Base-by-base conservation (phyloP, 2,329 filamentous ascomycete genomes). In the Emmonsiellopsis sp. region DNA sequence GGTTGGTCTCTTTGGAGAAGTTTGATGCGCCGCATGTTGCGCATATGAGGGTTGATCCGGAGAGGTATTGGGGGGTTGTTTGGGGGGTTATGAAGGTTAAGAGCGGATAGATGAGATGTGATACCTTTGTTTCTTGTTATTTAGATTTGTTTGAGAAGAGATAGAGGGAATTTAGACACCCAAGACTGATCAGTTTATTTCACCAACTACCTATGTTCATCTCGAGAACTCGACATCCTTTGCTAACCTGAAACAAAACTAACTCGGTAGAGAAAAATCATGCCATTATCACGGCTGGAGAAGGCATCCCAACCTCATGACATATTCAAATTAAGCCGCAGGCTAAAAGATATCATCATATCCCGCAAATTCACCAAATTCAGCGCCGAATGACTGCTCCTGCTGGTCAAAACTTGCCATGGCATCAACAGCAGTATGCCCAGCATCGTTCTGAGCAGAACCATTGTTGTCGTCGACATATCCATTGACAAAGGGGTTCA, bases 1-100 rank as follows among this genome's bases (percentile, higher is more conserved):
- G 66, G 58, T 31, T 49, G 9, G 71, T 74, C 13, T 56, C 57
- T 17, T 62, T 61, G 43, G 70, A 72, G 52, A 62, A 63, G 54
- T 73, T 72, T 48, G 49, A 59, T n/a, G 67, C 68, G 31, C 58
- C 62, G 42, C 71, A 74, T 65, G 70, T 73, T 50, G 64, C 60
- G 10, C 68, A 72, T 63, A 71, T 72, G 69, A 64, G 60, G 54
- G 54, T 54, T 2, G 66, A 70, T 50, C 68, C 66, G 3, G 64
- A 62, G 39, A 61, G 70, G 33, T 73, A 74, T 55, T 74, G 71
- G 71, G 53, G 51, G 2, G 63, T 71, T 55, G 61, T 73, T 11
- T 51, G 40, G 42, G 53, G 50, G 33, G 27, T 58, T 42, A 51
- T 58, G 47, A 52, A 52, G 49, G 21, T 27, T 14, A n/a, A 36